Conservation (phyloP, 768 basidiomycete genomes). For the Hysterangium stoloniferum region DNA sequence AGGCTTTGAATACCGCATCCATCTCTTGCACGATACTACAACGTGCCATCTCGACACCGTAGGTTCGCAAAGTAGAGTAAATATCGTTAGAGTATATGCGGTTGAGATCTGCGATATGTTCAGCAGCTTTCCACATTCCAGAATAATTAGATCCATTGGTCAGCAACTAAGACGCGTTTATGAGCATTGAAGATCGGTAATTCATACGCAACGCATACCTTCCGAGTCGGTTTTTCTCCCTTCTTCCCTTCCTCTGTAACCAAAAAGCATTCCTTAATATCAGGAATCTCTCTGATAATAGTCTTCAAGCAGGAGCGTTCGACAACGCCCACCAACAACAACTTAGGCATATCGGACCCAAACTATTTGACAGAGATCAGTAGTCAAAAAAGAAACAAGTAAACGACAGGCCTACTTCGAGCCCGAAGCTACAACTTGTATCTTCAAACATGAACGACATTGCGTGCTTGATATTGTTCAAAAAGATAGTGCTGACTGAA, state of each 20-base stretch:
- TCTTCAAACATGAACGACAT: slow-evolving; percentile 67
- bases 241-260: slow-evolving; percentile 51
- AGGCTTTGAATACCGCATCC: slow-evolving; percentile 84
- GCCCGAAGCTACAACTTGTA: slow-evolving; percentile 63
- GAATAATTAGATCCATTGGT: slow-evolving; percentile 92
- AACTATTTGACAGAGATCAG: slow-evolving; percentile 45
- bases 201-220: slow-evolving; percentile 3
- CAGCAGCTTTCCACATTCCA: slow-evolving; percentile 69
- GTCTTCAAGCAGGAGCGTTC: slow-evolving; percentile 81
- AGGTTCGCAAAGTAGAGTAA: slow-evolving; percentile 81
- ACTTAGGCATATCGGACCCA: slow-evolving; percentile 79
- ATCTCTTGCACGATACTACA: slow-evolving; percentile 87
- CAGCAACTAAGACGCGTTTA: slow-evolving; percentile 42
- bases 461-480: slow-evolving; percentile 52
- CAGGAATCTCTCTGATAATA: slow-evolving; percentile 82
- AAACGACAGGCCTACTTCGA: slow-evolving; percentile 54
- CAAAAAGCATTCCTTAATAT: slow-evolving; percentile 83
- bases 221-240: slow-evolving; percentile 32
- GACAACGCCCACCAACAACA: slow-evolving; percentile 88
- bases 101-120: slow-evolving; percentile 59
- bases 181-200: not conserved
- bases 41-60: slow-evolving; percentile 96
- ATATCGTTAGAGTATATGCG: slow-evolving; percentile 92
- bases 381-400: not conserved
- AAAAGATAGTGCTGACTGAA: slow-evolving; percentile 43